These are phyloP conservation scores for Phytophthora vignae DNA, from an alignment of 352 stramenopile species.

Conservation along the genomic window DNA sequence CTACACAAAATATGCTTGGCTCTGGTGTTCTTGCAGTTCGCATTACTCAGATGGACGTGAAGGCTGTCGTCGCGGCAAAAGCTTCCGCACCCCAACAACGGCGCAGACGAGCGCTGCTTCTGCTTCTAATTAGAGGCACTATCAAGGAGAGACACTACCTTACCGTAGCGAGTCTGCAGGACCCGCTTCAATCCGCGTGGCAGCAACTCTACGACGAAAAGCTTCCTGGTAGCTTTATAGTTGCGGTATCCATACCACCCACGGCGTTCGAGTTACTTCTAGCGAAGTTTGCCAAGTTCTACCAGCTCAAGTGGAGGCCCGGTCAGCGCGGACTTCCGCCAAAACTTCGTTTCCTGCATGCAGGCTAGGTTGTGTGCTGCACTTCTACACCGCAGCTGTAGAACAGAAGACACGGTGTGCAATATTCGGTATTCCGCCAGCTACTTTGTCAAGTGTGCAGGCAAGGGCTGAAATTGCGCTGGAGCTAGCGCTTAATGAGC, in stretches of 20 bases:
- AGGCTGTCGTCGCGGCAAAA: not conserved
- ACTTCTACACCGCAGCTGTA: slow-evolving; percentile 5
- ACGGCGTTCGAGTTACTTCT: not conserved
- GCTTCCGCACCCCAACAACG: not conserved
- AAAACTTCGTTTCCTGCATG: slow-evolving; percentile 1
- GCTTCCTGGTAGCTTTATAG: slow-evolving; percentile 5
- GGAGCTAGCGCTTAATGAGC: not conserved
- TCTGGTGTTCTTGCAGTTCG: not conserved
- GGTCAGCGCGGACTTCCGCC: not conserved
- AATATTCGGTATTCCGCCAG: slow-evolving; percentile 8
- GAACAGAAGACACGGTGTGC: slow-evolving; percentile 9
- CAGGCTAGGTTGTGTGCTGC: slow-evolving; percentile 5
- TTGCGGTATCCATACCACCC: not conserved
- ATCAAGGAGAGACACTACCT: slow-evolving; percentile 7
- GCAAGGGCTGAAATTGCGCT: slow-evolving; percentile 3
- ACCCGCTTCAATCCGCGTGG: not conserved
- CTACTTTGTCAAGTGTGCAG: not conserved
- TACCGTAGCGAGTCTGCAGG: slow-evolving; percentile 4
- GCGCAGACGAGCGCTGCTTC: not conserved
- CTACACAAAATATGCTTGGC: not conserved
- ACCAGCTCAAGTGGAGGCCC: slow-evolving; percentile 3
- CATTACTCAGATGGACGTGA: not conserved
- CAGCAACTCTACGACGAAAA: slow-evolving; percentile 4
- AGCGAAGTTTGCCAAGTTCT: slow-evolving; percentile 4
- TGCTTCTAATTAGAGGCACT: not conserved